Evolutionary conservation across 192 early-diverging fungal genomes (phyloP), one percentile per base, ranked within the genome.

Genomic region (Backusella westeae): DNA sequence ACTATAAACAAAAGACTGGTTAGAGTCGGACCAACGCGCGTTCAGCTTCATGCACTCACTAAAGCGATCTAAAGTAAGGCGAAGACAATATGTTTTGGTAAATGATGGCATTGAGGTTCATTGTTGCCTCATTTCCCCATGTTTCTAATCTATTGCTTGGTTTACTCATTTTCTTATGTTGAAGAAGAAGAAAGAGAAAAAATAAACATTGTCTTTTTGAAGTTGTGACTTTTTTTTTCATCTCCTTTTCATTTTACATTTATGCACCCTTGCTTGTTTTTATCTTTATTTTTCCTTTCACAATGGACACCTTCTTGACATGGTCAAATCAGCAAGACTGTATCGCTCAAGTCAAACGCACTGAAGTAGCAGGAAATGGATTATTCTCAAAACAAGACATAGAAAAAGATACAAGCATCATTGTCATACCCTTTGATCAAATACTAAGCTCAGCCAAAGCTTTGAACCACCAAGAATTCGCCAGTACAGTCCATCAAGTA

Each of bases 61-160:
- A 90, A 19, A 96, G 75, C 17, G 84, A 82, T 68, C 91, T 91
- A 76, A 94, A 94, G 77, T 96, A 96, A 23, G 89, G 91, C 3
- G 90, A 92, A 4, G 87, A 84, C 32, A 91, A 83, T 69, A 96
- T 92, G 76, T 92, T 92, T 72, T 93, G 88, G 69, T 88, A 89
- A 36, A 91, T 78, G 68, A 92, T 81, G 19, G 87, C 86, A 80
- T 94, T 93, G 77, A 96, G 76, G 81, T 96, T 96, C 94, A 96
- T 96, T 17, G 92, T 94, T 53, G 77, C 81, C 67, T 87, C 90
- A 79, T 91, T 95, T 29, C 94, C 94, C 76, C 85, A 87, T 7
- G 92, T 93, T 59, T 91, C 89, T 29, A 94, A 74, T 52, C 66
- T 82, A 72, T 91, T 91, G 42, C 8, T 71, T 41, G 70, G 26